Evolutionary conservation across 2,329 filamentous ascomycete species (phyloP).

Genomic region (Penicillium vulpinum): DNA sequence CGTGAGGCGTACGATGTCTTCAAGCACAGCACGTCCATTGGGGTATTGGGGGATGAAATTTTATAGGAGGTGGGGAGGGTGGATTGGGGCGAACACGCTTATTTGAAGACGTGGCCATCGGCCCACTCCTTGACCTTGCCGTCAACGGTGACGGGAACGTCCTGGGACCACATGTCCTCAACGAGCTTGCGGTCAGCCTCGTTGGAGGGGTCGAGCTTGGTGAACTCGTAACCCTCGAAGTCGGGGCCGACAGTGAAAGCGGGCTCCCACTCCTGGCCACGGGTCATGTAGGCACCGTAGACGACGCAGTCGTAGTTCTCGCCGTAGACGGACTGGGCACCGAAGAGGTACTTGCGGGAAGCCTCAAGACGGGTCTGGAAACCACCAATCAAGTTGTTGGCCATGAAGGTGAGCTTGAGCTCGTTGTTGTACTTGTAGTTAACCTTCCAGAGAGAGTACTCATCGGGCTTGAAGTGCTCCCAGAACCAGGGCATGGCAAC

Average conservation of each 20-base stretch:
- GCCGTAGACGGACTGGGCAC: slow-evolving; percentile 85
- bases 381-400: slow-evolving; percentile 94
- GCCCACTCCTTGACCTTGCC: slow-evolving; percentile 89
- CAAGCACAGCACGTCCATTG: slow-evolving; percentile 11
- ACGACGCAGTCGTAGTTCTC: slow-evolving; percentile 85
- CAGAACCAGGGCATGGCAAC: slow-evolving; percentile 96
- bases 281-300: slow-evolving; percentile 90
- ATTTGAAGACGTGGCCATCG: slow-evolving; percentile 99
- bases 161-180: slow-evolving; percentile 87
- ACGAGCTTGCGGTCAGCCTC: slow-evolving; percentile 82
- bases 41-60: slow-evolving; percentile 24
- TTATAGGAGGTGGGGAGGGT: slow-evolving; percentile 10
- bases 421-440: slow-evolving; percentile 99
- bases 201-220: slow-evolving; percentile 89
- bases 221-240: slow-evolving; percentile 94
- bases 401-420: slow-evolving; percentile 98
- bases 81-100: slow-evolving; percentile 48
- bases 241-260: slow-evolving; percentile 98
- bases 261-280: slow-evolving; percentile 72
- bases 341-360: slow-evolving; percentile 98
- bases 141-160: slow-evolving; percentile 74
- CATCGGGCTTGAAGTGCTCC: slow-evolving; percentile 89
- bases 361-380: slow-evolving; percentile 97
- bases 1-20: slow-evolving; percentile 6
- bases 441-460: slow-evolving; percentile 93